Percentiles rank a stretch among this genome's conserved stretches.
phyloP scores from a whole-genome alignment of 768 basidiomycete genomes.

The Rhizopogon vulgaris region DNA sequence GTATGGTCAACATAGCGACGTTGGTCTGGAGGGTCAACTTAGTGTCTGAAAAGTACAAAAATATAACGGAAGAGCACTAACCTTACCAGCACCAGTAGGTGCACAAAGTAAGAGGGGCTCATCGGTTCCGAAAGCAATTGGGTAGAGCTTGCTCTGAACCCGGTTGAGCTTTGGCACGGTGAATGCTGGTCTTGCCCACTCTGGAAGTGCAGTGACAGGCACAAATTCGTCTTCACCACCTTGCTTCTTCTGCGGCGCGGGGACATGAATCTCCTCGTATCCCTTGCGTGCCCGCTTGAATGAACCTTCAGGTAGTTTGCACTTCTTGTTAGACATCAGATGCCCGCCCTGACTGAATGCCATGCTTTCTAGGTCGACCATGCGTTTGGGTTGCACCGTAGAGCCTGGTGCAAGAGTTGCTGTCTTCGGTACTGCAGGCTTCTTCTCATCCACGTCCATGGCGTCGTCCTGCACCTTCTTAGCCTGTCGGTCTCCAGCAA shows the following conservation, averaged over 20 bases:
- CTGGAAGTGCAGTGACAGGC: slow-evolving; percentile 64
- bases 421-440: slow-evolving; percentile 59
- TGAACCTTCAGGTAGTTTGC: slow-evolving; percentile 94
- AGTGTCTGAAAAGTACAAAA: background rate
- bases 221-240: slow-evolving; percentile 62
- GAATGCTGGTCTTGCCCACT: slow-evolving; percentile 88
- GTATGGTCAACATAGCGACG: slow-evolving; percentile 91
- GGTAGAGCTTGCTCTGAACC: slow-evolving; percentile 89
- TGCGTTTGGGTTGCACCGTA: slow-evolving; percentile 76
- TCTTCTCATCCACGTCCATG: slow-evolving; percentile 75
- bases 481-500: slow-evolving; percentile 74
- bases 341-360: slow-evolving; percentile 96
- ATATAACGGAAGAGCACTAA: slow-evolving; percentile 26
- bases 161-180: slow-evolving; percentile 77
- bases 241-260: slow-evolving; percentile 78
- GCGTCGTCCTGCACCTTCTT: slow-evolving; percentile 47
- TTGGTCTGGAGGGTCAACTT: slow-evolving; percentile 64
- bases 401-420: slow-evolving; percentile 86
- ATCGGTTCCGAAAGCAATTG: slow-evolving; percentile 89
- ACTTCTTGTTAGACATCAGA: slow-evolving; percentile 98
- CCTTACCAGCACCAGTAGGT: slow-evolving; percentile 98
- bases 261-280: slow-evolving; percentile 97
- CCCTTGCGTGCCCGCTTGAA: slow-evolving; percentile 97
- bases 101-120: slow-evolving; percentile 95
- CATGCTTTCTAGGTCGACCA: slow-evolving; percentile 88